phyloP scores from a whole-genome alignment of 2,329 filamentous ascomycete genomes.

The Venturia pyrina region DNA sequence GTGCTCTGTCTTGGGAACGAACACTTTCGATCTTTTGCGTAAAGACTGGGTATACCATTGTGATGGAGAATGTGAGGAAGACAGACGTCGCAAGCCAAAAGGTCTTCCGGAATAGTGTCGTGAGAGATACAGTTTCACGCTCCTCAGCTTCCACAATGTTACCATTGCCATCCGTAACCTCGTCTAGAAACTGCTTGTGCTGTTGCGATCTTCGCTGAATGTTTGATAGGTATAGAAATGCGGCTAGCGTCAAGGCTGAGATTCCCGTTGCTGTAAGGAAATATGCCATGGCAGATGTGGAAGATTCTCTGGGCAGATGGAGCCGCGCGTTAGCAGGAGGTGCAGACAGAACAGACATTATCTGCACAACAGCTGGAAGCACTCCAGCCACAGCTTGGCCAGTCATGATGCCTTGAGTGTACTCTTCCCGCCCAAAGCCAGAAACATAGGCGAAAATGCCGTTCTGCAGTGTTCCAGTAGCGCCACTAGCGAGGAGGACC shows the following conservation, averaged over 20 bases:
- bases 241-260: conserved; percentile 57
- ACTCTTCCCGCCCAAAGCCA: conserved; percentile 74
- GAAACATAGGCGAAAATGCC: conserved; percentile 87
- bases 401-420: conserved; percentile 93
- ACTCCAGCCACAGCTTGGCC: conserved; percentile 90
- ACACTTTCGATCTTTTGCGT: conserved; percentile 46
- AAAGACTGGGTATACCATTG: conserved; percentile 94
- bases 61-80: conserved; percentile 69
- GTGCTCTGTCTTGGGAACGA: conserved; percentile 32
- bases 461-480: conserved; percentile 82
- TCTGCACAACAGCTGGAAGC: conserved; percentile 77
- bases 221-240: conserved; percentile 63
- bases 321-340: conserved; percentile 33
- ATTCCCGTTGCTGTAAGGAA: conserved; percentile 80
- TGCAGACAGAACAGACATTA: conserved; percentile 66
- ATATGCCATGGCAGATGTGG: conserved; percentile 74
- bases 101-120: conserved; percentile 63
- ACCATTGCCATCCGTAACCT: conserved; percentile 10
- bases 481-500: conserved; percentile 69
- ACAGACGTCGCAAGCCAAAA: conserved; percentile 68
- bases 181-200: conserved; percentile 14
- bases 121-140: conserved; percentile 45
- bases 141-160: background rate
- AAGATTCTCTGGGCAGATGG: conserved; percentile 31
- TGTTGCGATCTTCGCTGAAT: conserved; percentile 32